Percentiles rank a stretch among this genome's conserved stretches.
phyloP scores from a whole-genome alignment of 495 filamentous ascomycete genomes.

The Mytilinidion resinicola region DNA sequence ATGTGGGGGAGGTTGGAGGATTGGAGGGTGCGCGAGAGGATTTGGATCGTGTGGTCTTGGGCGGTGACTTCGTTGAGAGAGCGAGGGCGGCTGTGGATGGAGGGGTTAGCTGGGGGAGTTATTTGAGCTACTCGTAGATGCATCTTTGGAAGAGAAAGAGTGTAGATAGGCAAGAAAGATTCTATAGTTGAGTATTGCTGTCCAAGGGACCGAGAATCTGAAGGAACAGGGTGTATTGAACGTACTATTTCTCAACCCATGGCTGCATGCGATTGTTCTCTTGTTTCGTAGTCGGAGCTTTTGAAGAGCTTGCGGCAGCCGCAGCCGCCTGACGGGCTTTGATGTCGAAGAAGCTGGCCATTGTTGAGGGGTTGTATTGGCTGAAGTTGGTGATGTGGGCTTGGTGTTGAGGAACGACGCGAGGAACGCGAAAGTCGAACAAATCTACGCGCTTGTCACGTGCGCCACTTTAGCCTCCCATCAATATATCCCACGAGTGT shows the following conservation, averaged over 20 bases:
- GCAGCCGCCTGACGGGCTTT: conserved; percentile 84
- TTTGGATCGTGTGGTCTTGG: conserved; percentile 93
- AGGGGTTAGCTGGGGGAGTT: neutral
- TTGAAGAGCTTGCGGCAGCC: conserved; percentile 49
- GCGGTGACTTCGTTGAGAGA: conserved; percentile 90
- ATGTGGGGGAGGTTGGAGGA: conserved; percentile 96
- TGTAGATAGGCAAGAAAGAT: neutral
- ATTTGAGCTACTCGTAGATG: no score
- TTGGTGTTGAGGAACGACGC: conserved; percentile 12
- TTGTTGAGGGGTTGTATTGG: conserved; percentile 25
- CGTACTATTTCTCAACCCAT: conserved; percentile 99
- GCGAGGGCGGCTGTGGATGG: conserved; percentile 69
- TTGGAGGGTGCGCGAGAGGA: conserved; percentile 88
- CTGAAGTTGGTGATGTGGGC: neutral
- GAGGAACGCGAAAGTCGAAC: conserved; percentile 11
- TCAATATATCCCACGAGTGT: conserved; percentile 1
- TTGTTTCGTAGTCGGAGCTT: conserved; percentile 55
- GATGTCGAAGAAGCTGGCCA: conserved; percentile 89
- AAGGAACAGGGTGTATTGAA: neutral
- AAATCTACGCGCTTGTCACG: conserved; percentile 8
- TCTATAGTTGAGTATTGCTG: neutral
- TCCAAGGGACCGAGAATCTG: neutral
- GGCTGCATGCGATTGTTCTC: conserved; percentile 61
- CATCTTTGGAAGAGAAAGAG: neutral
- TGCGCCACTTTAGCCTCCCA: conserved; percentile 2